A percentile compares a stretch with the other conserved stretches of the same genome.
Evolutionary conservation across 2,329 filamentous ascomycete genomes (phyloP).

Genomic region (Coniochaeta pulveracea): DNA sequence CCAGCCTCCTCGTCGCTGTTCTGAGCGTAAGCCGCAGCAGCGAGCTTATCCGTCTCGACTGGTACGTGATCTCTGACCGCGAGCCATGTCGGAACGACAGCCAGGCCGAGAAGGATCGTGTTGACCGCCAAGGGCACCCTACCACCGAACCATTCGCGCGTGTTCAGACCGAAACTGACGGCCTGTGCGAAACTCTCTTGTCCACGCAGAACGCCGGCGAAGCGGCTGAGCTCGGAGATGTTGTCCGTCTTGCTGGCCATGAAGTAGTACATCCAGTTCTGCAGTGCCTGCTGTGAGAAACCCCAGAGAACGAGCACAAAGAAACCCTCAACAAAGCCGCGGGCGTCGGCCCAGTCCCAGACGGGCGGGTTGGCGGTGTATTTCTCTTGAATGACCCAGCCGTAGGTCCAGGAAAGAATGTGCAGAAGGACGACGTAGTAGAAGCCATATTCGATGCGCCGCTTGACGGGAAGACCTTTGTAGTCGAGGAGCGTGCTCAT

Average conservation of each 20-base stretch:
- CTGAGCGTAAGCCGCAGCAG: neutral
- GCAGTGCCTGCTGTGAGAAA: constrained; percentile 37
- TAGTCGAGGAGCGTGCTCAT: constrained; percentile 33
- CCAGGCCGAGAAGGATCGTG: constrained; percentile 23
- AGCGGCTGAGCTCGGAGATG: constrained; percentile 35
- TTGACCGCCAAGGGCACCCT: constrained; percentile 24
- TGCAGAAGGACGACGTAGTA: constrained; percentile 25
- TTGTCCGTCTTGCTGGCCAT: constrained; percentile 40
- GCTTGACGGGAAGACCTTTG: constrained; percentile 21
- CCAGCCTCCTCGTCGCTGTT: neutral
- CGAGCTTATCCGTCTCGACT: constrained; percentile 1
- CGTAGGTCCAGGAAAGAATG: constrained; percentile 37
- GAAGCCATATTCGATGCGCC: constrained; percentile 29
- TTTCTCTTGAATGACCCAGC: constrained; percentile 39
- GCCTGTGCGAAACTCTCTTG: constrained; percentile 29
- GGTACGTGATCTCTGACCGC: constrained; percentile 1
- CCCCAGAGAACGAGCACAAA: constrained; percentile 36
- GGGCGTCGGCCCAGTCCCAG: constrained; percentile 24
- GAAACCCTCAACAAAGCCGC: constrained; percentile 32
- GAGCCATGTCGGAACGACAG: constrained; percentile 1
- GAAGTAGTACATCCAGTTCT: constrained; percentile 41
- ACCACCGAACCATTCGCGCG: constrained; percentile 14
- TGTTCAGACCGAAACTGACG: constrained; percentile 26
- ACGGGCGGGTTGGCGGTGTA: constrained; percentile 28
- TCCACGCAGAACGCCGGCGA: constrained; percentile 26